phyloP scores from a whole-genome alignment of 139 green algal genomes.

The Desmodesmus armatus region DNA sequence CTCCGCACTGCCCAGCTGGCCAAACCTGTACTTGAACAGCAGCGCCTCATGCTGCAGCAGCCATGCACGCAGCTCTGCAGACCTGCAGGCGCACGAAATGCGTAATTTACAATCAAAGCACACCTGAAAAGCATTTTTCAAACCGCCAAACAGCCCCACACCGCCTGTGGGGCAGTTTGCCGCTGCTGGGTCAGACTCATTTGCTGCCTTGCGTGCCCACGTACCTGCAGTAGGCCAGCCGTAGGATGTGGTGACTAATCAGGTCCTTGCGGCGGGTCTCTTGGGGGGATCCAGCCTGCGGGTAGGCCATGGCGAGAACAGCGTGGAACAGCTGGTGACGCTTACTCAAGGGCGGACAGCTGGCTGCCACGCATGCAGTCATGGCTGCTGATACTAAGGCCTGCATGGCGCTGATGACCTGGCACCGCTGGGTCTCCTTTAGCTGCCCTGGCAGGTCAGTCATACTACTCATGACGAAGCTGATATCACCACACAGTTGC shows the following conservation, averaged over 20 bases:
- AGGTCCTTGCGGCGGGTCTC: conserved; percentile 73
- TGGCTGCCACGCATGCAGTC: background rate
- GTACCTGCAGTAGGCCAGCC: conserved; percentile 96
- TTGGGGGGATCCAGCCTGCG: conserved; percentile 35
- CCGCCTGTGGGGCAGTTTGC: too few species aligned
- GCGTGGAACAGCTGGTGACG: background rate
- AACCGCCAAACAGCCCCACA: background rate
- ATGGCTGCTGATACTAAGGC: background rate
- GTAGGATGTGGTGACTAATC: conserved; percentile 91
- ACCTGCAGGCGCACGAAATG: too few species aligned
- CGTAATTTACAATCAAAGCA: too few species aligned
- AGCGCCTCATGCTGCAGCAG: conserved; percentile 87
- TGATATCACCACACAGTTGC: too few species aligned
- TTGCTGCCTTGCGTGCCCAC: too few species aligned
- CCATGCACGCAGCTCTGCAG: conserved; percentile 90
- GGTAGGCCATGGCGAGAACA: too few species aligned
- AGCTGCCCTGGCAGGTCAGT: too few species aligned
- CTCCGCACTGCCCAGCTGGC: conserved; percentile 29
- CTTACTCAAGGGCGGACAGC: background rate
- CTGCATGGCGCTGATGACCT: too few species aligned
- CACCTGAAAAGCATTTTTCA: background rate
- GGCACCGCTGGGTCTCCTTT: too few species aligned
- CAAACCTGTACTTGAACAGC: conserved; percentile 82
- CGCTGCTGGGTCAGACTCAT: too few species aligned
- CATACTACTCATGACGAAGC: too few species aligned